Evolutionary conservation across 306 rosid genomes (phyloP).

Genomic region (Fragaria nilgerrensis): DNA sequence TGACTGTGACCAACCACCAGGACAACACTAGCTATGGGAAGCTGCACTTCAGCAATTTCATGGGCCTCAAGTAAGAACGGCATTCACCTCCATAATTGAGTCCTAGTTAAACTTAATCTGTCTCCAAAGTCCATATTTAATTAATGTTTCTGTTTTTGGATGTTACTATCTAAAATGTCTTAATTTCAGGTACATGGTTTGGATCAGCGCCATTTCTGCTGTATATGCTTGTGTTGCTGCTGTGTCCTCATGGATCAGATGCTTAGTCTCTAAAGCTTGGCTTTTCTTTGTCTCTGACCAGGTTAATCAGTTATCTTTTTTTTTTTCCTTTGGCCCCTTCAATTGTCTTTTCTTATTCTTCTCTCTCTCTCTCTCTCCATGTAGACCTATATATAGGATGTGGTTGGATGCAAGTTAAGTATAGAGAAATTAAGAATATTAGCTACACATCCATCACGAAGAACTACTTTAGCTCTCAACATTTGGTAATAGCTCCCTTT

Average conservation of each 20-base stretch:
- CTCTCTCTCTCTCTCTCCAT: not conserved
- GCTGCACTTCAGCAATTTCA: slow-evolving; percentile 48
- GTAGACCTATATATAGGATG: not conserved
- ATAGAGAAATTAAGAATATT: not conserved
- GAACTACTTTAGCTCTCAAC: not conserved
- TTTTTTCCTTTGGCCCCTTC: not conserved
- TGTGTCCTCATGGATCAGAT: slow-evolving; percentile 49
- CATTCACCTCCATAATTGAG: not conserved
- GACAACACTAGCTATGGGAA: slow-evolving; percentile 59
- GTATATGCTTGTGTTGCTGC: slow-evolving; percentile 61
- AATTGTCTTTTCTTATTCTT: not conserved
- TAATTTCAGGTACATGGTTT: slow-evolving; percentile 68
- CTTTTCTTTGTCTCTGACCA: slow-evolving; percentile 82
- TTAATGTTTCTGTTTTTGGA: not conserved
- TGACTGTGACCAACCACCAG: slow-evolving; percentile 65
- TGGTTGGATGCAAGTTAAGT: not conserved
- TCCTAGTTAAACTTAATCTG: not conserved
- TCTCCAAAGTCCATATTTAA: not conserved
- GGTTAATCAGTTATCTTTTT: slow-evolving; percentile 36
- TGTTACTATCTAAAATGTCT: not conserved
- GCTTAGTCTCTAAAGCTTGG: slow-evolving; percentile 60
- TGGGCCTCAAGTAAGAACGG: slow-evolving; percentile 66
- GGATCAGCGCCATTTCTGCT: slow-evolving; percentile 60
- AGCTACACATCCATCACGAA: not conserved
- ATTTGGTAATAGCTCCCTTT: not conserved